Conservation (phyloP, 495 filamentous ascomycete species). For the Trichoderma asperelloides region DNA sequence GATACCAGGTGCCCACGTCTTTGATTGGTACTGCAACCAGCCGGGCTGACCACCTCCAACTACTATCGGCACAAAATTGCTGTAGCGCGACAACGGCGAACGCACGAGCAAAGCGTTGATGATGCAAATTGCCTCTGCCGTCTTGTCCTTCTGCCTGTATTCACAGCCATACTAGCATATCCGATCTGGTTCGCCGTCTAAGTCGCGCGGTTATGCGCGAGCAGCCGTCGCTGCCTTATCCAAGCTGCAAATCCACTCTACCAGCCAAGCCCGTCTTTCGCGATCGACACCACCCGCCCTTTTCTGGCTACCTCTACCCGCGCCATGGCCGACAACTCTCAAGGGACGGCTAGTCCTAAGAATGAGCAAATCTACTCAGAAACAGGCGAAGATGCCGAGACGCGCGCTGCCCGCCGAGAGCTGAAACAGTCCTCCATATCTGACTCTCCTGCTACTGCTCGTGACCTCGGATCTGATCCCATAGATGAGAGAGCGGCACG, state of each 20-base stretch:
- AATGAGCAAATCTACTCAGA: slow-evolving; percentile 16
- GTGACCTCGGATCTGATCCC: slow-evolving; percentile 3
- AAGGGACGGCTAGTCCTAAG: background rate
- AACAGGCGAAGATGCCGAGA: slow-evolving; percentile 43
- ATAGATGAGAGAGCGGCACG: background rate
- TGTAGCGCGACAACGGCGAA: background rate
- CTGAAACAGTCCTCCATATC: slow-evolving; percentile 46
- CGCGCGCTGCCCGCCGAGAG: slow-evolving; percentile 44
- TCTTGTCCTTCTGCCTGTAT: background rate
- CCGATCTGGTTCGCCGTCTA: background rate
- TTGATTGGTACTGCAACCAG: background rate
- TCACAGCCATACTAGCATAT: background rate
- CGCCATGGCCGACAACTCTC: background rate
- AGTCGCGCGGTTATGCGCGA: slow-evolving; percentile 5
- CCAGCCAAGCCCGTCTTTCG: background rate
- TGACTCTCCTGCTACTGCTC: slow-evolving; percentile 27
- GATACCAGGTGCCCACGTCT: background rate
- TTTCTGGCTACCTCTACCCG: background rate
- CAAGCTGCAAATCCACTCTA: background rate
- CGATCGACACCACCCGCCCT: background rate
- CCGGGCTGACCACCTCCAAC: background rate
- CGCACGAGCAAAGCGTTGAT: background rate
- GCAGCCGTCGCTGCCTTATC: background rate
- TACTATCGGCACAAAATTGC: background rate
- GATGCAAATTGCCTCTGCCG: background rate